These are phyloP conservation scores for Jatropha multifida DNA, from an alignment of 441 rosid species.

Conservation along the genomic window DNA sequence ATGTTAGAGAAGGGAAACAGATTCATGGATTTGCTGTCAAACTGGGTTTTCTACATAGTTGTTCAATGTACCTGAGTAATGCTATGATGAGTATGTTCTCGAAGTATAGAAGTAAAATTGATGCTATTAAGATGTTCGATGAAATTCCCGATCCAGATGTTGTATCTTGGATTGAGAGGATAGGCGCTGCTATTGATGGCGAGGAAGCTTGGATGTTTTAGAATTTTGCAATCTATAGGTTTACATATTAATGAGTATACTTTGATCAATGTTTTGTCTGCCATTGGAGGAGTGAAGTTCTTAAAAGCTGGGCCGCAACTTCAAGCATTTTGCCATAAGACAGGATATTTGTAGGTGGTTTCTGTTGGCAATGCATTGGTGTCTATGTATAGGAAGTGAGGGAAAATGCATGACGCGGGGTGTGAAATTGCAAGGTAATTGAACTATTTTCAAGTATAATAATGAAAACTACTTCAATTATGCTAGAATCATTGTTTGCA, in stretches of 20 bases:
- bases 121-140: constrained; percentile 37
- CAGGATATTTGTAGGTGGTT: constrained; percentile 29
- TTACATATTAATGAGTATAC: constrained; percentile 35
- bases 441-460: constrained; percentile 25
- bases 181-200: constrained; percentile 35
- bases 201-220: constrained; percentile 34
- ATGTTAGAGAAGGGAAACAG: constrained; percentile 37
- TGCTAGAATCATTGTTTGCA: constrained; percentile 10
- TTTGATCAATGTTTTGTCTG: constrained; percentile 32
- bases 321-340: constrained; percentile 38
- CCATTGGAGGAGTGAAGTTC: constrained; percentile 24
- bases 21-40: constrained; percentile 41
- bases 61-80: constrained; percentile 37
- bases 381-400: constrained; percentile 33
- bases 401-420: constrained; percentile 28
- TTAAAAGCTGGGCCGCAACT: constrained; percentile 33
- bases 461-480: neutral
- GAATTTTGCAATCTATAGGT: constrained; percentile 18
- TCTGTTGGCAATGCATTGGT: constrained; percentile 40
- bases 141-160: constrained; percentile 44
- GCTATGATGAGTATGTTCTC: constrained; percentile 39
- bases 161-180: constrained; percentile 46
- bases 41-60: constrained; percentile 31
- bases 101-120: constrained; percentile 24
- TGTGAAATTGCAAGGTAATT: constrained; percentile 48